These are phyloP conservation scores for Amaranthus palmeri DNA, from an alignment of 148 eudicot species.

Conservation along the genomic window DNA sequence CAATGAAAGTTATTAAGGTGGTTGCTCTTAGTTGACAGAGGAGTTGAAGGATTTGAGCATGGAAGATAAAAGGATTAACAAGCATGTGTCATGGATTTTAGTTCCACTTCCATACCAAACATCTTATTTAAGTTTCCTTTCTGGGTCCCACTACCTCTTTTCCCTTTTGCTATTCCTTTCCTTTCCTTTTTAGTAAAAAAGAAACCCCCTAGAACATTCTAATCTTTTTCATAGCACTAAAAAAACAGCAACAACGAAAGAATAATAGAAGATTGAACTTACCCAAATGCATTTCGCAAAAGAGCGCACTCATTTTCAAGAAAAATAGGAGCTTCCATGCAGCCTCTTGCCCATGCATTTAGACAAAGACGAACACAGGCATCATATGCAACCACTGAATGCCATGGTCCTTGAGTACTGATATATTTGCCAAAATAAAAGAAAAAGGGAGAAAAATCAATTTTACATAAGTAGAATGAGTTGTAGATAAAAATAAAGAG, in stretches of 20 bases:
- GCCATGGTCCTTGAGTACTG: slow-evolving; percentile 95
- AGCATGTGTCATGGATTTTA: too few species aligned
- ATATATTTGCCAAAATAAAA: slow-evolving; percentile 17
- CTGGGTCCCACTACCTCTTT: too few species aligned
- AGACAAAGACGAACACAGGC: slow-evolving; percentile 96
- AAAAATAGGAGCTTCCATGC: slow-evolving; percentile 88
- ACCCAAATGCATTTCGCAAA: slow-evolving; percentile 80
- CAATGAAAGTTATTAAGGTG: too few species aligned
- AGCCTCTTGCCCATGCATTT: slow-evolving; percentile 94
- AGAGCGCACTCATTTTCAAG: slow-evolving; percentile 86
- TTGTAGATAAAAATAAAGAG: neutral
- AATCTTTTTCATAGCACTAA: neutral
- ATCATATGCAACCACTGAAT: slow-evolving; percentile 80
- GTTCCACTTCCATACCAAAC: too few species aligned
- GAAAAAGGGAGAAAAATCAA: neutral
- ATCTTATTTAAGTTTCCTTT: too few species aligned
- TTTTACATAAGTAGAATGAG: neutral
- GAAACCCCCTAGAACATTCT: neutral
- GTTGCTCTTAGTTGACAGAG: too few species aligned
- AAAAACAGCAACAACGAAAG: neutral
- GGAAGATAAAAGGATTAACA: too few species aligned
- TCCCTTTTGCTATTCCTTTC: too few species aligned
- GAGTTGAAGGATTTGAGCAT: too few species aligned
- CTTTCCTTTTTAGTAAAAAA: too few species aligned
- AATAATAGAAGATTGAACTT: slow-evolving; percentile 21